These are phyloP conservation scores for Cladosporium velox DNA, from an alignment of 2,329 filamentous ascomycete genomes.

Conservation along the genomic window DNA sequence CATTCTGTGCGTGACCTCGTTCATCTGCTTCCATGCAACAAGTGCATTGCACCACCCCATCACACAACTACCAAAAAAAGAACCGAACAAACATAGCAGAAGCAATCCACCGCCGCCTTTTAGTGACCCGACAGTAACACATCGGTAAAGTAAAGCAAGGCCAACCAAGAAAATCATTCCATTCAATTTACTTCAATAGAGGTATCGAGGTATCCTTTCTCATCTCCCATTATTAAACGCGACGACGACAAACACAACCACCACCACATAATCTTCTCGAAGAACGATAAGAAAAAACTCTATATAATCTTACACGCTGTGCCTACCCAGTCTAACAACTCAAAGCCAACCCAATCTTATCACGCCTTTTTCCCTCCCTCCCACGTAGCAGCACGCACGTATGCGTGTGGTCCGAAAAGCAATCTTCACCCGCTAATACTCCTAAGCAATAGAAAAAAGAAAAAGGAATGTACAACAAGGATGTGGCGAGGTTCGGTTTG, in stretches of 20 bases:
- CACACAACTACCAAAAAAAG: no score
- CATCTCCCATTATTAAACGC: not conserved
- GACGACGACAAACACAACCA: not conserved
- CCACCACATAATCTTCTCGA: not conserved
- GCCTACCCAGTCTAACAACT: not conserved
- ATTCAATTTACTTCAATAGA: not conserved
- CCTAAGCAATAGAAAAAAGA: not conserved
- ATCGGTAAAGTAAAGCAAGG: not conserved
- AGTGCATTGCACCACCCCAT: not conserved
- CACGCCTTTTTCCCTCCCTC: not conserved
- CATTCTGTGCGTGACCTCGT: not conserved
- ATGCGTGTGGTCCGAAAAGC: not conserved
- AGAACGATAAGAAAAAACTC: not conserved
- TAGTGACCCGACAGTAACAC: not conserved
- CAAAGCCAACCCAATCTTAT: not conserved
- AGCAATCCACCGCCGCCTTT: not conserved
- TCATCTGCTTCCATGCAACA: not conserved
- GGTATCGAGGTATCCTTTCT: not conserved
- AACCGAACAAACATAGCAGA: not conserved
- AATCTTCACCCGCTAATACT: not conserved
- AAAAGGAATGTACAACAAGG: not conserved
- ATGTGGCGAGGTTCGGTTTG: not conserved
- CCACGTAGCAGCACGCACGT: conserved; percentile 1
- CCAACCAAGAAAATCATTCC: not conserved
- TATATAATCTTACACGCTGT: not conserved